phyloP scores from a whole-genome alignment of 2,329 filamentous ascomycete species.

The Metarhizium rileyi region DNA sequence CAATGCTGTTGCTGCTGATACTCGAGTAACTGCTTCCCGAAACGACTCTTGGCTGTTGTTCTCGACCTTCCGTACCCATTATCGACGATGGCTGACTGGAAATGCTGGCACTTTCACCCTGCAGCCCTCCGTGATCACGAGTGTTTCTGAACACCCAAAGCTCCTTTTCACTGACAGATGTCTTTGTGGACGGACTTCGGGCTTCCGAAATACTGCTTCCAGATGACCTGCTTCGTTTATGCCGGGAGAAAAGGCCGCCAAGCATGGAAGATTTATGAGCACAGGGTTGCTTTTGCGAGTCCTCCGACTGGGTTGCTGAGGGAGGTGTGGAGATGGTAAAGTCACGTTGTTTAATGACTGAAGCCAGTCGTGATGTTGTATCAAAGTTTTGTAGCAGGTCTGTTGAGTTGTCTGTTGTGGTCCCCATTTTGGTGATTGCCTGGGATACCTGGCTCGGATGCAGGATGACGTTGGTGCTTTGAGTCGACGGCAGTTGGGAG shows the following conservation, averaged over 20 bases:
- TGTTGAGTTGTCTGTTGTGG: background rate
- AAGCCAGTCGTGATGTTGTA: background rate
- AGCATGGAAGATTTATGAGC: background rate
- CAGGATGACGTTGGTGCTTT: background rate
- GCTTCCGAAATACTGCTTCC: background rate
- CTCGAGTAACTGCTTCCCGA: background rate
- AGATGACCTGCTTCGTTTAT: background rate
- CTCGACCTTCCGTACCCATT: background rate
- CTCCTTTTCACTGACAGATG: background rate
- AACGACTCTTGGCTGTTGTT: background rate
- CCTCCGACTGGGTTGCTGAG: background rate
- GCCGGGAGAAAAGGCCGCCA: background rate
- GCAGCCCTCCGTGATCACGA: background rate
- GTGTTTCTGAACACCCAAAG: background rate
- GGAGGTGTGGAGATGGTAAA: background rate
- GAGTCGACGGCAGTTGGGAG: conserved; percentile 5
- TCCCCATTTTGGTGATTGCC: background rate
- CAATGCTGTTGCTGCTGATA: background rate
- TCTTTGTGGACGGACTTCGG: background rate
- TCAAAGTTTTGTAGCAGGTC: background rate
- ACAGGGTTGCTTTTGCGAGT: background rate
- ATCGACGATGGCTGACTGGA: background rate
- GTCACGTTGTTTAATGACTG: background rate
- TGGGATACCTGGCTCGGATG: no score
- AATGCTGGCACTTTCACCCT: background rate